Percentiles rank a stretch among this genome's conserved stretches.
Evolutionary conservation across 805 yeast genomes (phyloP).

Genomic region (Candida ovalis): DNA sequence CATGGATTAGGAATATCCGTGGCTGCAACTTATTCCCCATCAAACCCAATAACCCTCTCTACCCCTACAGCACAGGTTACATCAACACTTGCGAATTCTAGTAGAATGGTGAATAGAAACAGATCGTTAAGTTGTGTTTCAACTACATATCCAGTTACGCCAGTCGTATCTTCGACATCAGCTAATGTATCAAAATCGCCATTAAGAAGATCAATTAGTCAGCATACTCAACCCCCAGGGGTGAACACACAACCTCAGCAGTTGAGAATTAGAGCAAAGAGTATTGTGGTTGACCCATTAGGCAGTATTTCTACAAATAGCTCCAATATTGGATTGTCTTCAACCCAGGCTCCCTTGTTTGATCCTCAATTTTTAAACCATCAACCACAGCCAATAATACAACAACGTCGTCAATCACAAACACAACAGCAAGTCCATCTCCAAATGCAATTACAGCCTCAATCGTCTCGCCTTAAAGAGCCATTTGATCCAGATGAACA

Average conservation of each 20-base stretch:
- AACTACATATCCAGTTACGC: slow-evolving; percentile 1
- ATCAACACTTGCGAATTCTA: slow-evolving; percentile 3
- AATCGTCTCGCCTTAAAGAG: neutral
- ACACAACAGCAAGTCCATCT: neutral
- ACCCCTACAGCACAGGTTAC: neutral
- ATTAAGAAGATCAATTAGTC: neutral
- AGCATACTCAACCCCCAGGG: neutral
- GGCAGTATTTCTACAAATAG: neutral
- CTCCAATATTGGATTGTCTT: neutral
- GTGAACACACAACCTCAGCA: neutral
- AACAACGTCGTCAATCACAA: slow-evolving; percentile 1
- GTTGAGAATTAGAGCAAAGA: neutral
- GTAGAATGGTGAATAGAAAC: slow-evolving; percentile 8
- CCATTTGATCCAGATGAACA: neutral
- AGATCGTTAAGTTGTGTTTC: slow-evolving; percentile 18
- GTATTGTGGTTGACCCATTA: neutral
- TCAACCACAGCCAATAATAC: neutral
- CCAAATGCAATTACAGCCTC: slow-evolving; percentile 2
- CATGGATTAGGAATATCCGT: slow-evolving; percentile 2
- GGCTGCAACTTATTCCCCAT: slow-evolving; percentile 8
- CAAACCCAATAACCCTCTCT: slow-evolving; percentile 3
- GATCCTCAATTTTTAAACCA: slow-evolving; percentile 3
- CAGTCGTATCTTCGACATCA: neutral
- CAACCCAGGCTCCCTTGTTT: slow-evolving; percentile 1
- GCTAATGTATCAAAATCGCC: slow-evolving; percentile 1